Conservation (phyloP, 1,284 basidiomycete genomes). For the Cerrena zonata region DNA sequence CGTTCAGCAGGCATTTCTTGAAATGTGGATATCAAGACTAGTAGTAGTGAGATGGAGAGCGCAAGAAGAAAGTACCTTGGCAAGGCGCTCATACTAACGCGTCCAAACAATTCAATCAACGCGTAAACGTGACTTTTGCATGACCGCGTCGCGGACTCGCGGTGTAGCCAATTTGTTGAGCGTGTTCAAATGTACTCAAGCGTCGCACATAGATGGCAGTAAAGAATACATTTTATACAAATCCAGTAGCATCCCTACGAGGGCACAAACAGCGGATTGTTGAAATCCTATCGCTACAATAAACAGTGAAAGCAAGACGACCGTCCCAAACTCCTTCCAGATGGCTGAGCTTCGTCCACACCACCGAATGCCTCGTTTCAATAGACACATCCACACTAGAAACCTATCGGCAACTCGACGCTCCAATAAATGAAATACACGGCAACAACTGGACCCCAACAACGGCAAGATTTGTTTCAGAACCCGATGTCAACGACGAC, state of each 20-base stretch:
- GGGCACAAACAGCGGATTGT: slow-evolving; percentile 23
- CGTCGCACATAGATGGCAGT: no score
- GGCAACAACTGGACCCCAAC: slow-evolving; percentile 7
- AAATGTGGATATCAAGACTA: no score
- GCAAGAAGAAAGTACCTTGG: no score
- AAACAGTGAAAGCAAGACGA: slow-evolving; percentile 12
- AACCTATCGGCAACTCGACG: slow-evolving; percentile 1
- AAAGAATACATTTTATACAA: background rate
- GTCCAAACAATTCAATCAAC: background rate
- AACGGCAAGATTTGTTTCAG: slow-evolving; percentile 1
- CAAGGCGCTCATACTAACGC: no score
- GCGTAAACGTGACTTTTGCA: background rate
- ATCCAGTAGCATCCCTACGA: background rate
- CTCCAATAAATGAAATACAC: background rate
- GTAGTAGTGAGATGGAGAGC: no score
- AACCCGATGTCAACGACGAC: background rate
- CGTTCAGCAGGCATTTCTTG: background rate
- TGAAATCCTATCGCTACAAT: slow-evolving; percentile 24
- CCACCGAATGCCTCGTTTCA: background rate
- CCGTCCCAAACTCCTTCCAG: slow-evolving; percentile 7
- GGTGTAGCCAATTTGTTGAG: background rate
- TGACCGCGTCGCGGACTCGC: background rate
- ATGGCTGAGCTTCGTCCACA: background rate
- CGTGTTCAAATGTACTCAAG: background rate
- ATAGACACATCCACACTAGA: background rate